These are phyloP conservation scores for Alnus glutinosa DNA, from an alignment of 306 rosid species.

Conservation along the genomic window DNA sequence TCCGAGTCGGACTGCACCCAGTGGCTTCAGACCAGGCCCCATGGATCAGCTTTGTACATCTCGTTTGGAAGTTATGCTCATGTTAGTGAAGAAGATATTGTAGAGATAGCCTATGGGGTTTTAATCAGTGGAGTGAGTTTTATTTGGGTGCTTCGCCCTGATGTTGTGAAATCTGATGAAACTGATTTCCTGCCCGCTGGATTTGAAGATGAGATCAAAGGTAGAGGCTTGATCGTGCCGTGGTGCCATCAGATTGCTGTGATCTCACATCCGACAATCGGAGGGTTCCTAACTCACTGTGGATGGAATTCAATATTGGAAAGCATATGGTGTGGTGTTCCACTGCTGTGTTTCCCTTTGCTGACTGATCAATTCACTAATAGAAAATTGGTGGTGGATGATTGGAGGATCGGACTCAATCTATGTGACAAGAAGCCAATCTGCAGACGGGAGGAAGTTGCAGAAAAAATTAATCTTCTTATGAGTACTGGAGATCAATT, in stretches of 20 bases:
- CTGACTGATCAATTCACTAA: constrained; percentile 32
- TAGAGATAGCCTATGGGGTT: constrained; percentile 1
- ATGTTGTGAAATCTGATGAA: constrained; percentile 6
- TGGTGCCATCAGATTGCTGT: constrained; percentile 41
- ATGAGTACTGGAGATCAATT: constrained; percentile 10
- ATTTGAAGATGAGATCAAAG: constrained; percentile 25
- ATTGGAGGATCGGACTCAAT: constrained; percentile 40
- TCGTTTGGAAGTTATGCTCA: constrained; percentile 8
- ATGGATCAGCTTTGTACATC: background rate
- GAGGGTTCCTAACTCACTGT: constrained; percentile 43
- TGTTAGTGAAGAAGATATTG: background rate
- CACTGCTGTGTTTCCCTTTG: constrained; percentile 35
- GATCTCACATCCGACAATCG: constrained; percentile 31
- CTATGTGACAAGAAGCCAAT: constrained; percentile 29
- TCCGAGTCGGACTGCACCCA: constrained; percentile 7
- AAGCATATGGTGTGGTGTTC: constrained; percentile 37
- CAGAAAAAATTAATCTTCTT: constrained; percentile 26
- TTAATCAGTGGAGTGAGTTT: constrained; percentile 1
- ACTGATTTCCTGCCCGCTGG: constrained; percentile 6
- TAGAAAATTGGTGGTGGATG: constrained; percentile 41
- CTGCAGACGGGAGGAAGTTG: constrained; percentile 25
- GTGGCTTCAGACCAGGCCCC: constrained; percentile 4
- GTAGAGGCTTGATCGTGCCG: constrained; percentile 21
- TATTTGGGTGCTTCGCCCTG: constrained; percentile 5
- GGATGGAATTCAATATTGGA: constrained; percentile 43